Percentiles rank a stretch among this genome's conserved stretches.
These are phyloP conservation scores for Hysterium pulicare DNA, from an alignment of 2,329 filamentous ascomycete species.

Conservation along the genomic window DNA sequence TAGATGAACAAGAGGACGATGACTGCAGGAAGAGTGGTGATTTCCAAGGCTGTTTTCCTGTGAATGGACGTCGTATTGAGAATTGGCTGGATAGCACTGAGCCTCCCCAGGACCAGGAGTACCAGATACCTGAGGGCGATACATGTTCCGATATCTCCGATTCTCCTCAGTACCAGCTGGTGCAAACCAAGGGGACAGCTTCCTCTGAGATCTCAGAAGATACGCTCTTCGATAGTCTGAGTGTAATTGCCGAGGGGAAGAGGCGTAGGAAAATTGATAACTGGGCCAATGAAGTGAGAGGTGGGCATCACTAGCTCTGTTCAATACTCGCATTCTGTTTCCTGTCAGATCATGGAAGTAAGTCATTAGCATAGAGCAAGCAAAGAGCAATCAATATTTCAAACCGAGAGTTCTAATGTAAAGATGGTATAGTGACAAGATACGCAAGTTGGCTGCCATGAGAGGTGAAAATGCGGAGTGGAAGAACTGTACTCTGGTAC, in stretches of 20 bases:
- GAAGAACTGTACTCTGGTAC: too few species aligned
- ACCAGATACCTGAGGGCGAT: too few species aligned
- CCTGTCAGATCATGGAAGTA: too few species aligned
- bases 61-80: neutral
- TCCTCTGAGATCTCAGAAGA: neutral
- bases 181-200: neutral
- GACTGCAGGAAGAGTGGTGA: neutral
- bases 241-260: neutral
- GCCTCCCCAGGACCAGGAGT: neutral
- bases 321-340: too few species aligned
- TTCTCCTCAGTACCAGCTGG: too few species aligned
- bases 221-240: neutral
- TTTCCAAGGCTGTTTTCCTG: neutral
- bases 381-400: too few species aligned
- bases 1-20: neutral
- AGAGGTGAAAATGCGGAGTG: too few species aligned
- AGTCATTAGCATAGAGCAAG: too few species aligned
- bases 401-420: too few species aligned
- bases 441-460: too few species aligned
- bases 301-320: neutral
- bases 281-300: neutral
- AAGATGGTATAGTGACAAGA: too few species aligned
- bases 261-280: neutral
- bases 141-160: too few species aligned
- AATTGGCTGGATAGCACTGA: neutral